These are phyloP conservation scores for Eutrema japonicum DNA, from an alignment of 345 rosid genomes.

Conservation along the genomic window DNA sequence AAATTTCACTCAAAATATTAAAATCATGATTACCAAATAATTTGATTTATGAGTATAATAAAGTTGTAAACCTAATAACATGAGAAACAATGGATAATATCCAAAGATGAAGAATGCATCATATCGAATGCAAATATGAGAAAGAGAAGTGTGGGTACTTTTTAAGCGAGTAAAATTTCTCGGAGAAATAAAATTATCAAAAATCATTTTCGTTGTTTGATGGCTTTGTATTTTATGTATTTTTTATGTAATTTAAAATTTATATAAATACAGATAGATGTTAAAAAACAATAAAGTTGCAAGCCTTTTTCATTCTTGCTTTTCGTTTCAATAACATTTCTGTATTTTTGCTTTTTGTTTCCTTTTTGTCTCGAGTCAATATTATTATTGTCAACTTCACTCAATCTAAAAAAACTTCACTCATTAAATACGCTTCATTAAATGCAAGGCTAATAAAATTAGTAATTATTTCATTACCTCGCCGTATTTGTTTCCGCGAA, in stretches of 20 bases:
- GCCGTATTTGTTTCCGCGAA: conserved; percentile 73
- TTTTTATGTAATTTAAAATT: too few relatives aligned
- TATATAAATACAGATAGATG: too few relatives aligned
- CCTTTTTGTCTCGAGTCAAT: conserved; percentile 1
- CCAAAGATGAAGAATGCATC: too few relatives aligned
- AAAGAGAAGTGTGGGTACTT: too few relatives aligned
- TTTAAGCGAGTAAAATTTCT: too few relatives aligned
- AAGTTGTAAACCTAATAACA: too few relatives aligned
- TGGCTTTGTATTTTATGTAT: too few relatives aligned
- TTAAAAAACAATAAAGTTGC: background rate
- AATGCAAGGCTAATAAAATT: background rate
- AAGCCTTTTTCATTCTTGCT: conserved; percentile 8
- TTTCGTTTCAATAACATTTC: background rate
- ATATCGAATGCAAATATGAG: too few relatives aligned
- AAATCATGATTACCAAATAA: conserved; percentile 11
- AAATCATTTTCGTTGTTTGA: too few relatives aligned
- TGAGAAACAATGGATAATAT: too few relatives aligned
- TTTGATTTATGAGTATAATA: background rate
- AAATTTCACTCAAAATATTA: too few relatives aligned
- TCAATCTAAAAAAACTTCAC: background rate
- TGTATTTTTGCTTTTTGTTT: background rate
- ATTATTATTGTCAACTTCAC: background rate
- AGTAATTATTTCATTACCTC: conserved; percentile 46
- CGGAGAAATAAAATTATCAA: too few relatives aligned
- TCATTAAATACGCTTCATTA: conserved; percentile 6